A percentile compares a stretch with the other conserved stretches of the same genome.
Conservation (phyloP, 495 filamentous ascomycete genomes). For the Hypoxylon perforatum region DNA sequence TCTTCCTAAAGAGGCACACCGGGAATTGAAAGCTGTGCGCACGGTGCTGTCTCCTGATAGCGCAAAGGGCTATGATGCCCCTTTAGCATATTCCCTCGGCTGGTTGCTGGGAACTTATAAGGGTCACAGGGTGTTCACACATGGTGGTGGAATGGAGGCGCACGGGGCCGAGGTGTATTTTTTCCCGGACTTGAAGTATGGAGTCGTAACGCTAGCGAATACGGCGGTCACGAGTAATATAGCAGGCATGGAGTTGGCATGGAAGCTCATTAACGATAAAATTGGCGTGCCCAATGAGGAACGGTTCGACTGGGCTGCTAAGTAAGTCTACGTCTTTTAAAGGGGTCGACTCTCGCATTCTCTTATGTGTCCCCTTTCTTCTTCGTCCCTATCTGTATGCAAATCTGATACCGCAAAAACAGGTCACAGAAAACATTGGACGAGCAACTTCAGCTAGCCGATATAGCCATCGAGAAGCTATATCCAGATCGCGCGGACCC, state of each 20-base stretch:
- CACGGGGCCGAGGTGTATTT: conserved; percentile 58
- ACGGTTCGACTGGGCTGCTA: conserved; percentile 45
- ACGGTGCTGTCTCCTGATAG: conserved; percentile 37
- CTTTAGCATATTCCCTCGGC: conserved; percentile 56
- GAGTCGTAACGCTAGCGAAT: conserved; percentile 60
- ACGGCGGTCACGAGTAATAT: conserved; percentile 47
- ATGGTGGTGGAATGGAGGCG: conserved; percentile 59
- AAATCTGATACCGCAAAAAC: conserved; percentile 5
- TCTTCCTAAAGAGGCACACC: conserved; percentile 49
- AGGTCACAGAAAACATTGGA: conserved; percentile 20
- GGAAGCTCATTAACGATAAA: conserved; percentile 55
- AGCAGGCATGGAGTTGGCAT: conserved; percentile 46
- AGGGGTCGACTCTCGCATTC: not conserved
- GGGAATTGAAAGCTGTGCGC: conserved; percentile 51
- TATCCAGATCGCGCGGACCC: conserved; percentile 49
- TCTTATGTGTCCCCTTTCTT: not conserved
- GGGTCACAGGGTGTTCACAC: conserved; percentile 55
- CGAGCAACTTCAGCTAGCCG: conserved; percentile 35
- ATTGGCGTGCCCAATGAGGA: conserved; percentile 46
- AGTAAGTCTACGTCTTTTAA: conserved; percentile 29
- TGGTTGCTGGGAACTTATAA: conserved; percentile 57
- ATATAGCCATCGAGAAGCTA: conserved; percentile 38
- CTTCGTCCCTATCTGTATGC: conserved; percentile 4
- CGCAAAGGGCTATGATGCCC: conserved; percentile 33
- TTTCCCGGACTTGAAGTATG: conserved; percentile 57